Conservation (phyloP, 352 stramenopile species). For the Aphanomyces stellatus region DNA sequence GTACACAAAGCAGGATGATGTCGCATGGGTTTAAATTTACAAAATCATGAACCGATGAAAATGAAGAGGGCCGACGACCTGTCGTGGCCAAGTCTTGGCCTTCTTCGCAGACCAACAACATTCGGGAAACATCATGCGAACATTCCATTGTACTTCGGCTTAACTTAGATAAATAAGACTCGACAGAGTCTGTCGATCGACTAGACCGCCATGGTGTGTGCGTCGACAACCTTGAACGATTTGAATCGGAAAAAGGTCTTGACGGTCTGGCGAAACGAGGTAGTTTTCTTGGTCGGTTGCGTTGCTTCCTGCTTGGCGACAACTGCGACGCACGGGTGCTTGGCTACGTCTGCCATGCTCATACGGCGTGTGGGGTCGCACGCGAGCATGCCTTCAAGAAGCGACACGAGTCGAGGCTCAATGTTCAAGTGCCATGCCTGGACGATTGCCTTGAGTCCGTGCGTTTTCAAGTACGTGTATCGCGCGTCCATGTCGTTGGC, state of each 20-base stretch:
- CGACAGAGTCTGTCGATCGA: background rate
- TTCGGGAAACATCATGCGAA: background rate
- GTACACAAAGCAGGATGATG: too few relatives aligned
- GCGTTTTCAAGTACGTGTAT: slow-evolving; percentile 8
- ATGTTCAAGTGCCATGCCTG: slow-evolving; percentile 22
- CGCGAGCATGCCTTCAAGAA: background rate
- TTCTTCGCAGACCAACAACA: background rate
- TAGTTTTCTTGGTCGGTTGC: background rate
- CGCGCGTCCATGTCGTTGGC: slow-evolving; percentile 35
- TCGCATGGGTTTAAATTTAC: too few relatives aligned
- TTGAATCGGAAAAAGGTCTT: background rate
- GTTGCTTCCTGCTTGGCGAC: too few relatives aligned
- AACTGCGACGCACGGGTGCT: background rate
- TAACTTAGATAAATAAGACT: background rate
- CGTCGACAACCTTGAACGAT: background rate
- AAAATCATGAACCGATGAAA: too few relatives aligned
- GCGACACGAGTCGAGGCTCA: background rate
- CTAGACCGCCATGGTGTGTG: too few relatives aligned
- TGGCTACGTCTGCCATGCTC: background rate
- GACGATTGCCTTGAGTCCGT: background rate
- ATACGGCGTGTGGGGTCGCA: background rate
- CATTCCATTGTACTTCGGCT: too few relatives aligned
- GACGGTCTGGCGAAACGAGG: background rate
- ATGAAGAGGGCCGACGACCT: too few relatives aligned
- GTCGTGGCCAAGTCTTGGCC: too few relatives aligned